Evolutionary conservation across 352 stramenopile species (phyloP).

Genomic region (Globisporangium iwayamae): DNA sequence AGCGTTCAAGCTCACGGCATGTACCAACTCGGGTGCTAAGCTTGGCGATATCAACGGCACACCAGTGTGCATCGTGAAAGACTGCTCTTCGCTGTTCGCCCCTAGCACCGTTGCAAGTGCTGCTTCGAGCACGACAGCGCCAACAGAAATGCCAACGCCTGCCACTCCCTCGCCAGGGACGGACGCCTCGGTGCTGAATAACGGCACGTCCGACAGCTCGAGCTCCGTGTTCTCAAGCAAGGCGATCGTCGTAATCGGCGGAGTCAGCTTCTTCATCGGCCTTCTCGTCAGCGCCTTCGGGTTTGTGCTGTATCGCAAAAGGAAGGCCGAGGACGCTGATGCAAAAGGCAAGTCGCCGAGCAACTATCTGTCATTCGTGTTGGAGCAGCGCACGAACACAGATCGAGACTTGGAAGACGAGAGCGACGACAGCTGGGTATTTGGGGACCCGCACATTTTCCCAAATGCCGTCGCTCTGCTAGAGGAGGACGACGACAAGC

Average conservation of each 20-base stretch:
- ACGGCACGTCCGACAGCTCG: conserved; percentile 4
- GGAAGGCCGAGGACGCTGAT: conserved; percentile 19
- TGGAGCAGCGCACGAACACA: conserved; percentile 24
- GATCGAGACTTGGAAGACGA: conserved; percentile 38
- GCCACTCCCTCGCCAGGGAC: not conserved
- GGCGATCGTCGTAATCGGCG: conserved; percentile 46
- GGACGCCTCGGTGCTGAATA: conserved; percentile 1
- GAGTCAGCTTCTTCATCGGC: conserved; percentile 43
- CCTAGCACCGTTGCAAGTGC: not conserved
- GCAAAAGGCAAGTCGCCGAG: conserved; percentile 22
- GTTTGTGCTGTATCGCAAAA: conserved; percentile 34
- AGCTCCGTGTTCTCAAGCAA: conserved; percentile 34
- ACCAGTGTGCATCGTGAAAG: conserved; percentile 9
- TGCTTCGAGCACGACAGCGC: not conserved
- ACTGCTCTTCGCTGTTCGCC: conserved; percentile 2
- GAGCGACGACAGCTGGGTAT: conserved; percentile 44
- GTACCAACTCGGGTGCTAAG: not conserved
- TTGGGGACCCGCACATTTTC: conserved; percentile 32
- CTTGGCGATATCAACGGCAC: conserved; percentile 8
- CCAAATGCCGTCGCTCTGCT: conserved; percentile 53
- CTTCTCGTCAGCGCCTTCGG: conserved; percentile 34
- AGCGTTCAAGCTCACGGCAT: conserved; percentile 20
- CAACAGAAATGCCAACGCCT: not conserved
- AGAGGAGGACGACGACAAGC: conserved; percentile 45
- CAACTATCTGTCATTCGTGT: conserved; percentile 27